Evolutionary conservation across 208 protist genomes (phyloP), one percentile per base, ranked within the genome.

Genomic region (Crithidia expoeki): DNA sequence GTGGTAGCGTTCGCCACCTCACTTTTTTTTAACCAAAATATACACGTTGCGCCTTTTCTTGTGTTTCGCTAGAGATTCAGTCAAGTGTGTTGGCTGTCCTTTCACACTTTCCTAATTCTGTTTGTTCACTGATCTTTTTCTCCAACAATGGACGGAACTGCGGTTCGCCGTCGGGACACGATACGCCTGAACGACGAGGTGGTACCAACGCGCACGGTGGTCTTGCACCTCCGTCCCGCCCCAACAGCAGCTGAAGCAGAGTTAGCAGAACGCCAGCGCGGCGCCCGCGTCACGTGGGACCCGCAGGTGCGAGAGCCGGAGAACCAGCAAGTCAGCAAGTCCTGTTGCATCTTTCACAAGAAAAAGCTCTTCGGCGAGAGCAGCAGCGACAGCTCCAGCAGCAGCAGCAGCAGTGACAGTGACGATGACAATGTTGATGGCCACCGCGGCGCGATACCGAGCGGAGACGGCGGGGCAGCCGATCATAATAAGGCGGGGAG

Each of bases 321-420:
- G 4, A 83, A 90, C 42, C 90, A 95, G 68, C 81, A 71, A n/a
- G 84, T 93, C 2, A 92, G 86, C 66, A 96, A 95, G 73, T 85
- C 88, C 72, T 96, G 92, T 72, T 94, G 89, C 52, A 68, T 94
- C 2, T 96, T 96, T 59, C 89, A 96, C 69, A 94, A 92, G 71
- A 96, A 92, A 69, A 88, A 88, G 59, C 61, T 94, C 17, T 96
- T 96, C 68, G 89, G 92, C 6, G 88, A 94, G 68, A 94, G 87
- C 65, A 90, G 86, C 66, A 91, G 84, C 56, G 80, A 86, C 30
- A 75, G 77, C n/a, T 84, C 74, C 49, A 76, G 64, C 28, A 89
- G 75, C 47, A 75, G 60, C 57, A 70, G 52, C 64, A 61, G 61
- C 52, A 33, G 53, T 27, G 49, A 69, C 70, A 34, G 12, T 50